Evolutionary conservation across 306 rosid species (phyloP).

Genomic region (Alnus glutinosa): DNA sequence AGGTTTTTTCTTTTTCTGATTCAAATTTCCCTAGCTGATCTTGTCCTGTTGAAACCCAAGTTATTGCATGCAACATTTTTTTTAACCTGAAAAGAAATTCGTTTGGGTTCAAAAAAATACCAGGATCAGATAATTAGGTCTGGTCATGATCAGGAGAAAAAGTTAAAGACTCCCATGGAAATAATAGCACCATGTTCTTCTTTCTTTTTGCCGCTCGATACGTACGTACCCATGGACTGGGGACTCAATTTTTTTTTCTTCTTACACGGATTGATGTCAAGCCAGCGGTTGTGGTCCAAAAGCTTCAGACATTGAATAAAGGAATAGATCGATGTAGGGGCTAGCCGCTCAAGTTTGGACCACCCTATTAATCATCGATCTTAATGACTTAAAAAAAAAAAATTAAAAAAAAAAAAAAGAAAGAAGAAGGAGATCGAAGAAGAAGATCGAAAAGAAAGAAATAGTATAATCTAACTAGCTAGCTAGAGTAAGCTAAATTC

Average conservation of each 20-base stretch:
- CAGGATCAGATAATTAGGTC: background rate
- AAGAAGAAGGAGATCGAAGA: background rate
- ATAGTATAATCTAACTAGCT: too few relatives aligned
- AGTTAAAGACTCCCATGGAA: background rate
- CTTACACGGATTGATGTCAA: conserved; percentile 18
- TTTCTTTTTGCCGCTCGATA: background rate
- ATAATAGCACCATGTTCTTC: background rate
- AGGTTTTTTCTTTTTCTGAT: background rate
- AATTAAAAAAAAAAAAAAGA: background rate
- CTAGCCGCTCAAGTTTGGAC: conserved; percentile 33
- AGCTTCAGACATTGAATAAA: conserved; percentile 26
- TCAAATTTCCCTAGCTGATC: conserved; percentile 1
- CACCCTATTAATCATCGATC: conserved; percentile 29
- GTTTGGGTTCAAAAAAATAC: background rate
- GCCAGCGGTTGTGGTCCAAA: conserved; percentile 47
- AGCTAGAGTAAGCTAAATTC: too few relatives aligned
- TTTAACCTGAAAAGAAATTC: background rate
- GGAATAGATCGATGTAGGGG: conserved; percentile 24
- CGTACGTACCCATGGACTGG: background rate
- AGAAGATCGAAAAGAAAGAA: background rate
- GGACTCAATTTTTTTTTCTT: background rate
- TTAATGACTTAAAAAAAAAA: conserved; percentile 2
- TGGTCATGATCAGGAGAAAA: background rate
- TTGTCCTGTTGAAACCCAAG: background rate
- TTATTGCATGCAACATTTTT: too few relatives aligned